phyloP scores from a whole-genome alignment of 2,329 filamentous ascomycete species.

The Neofusicoccum umdonicola region DNA sequence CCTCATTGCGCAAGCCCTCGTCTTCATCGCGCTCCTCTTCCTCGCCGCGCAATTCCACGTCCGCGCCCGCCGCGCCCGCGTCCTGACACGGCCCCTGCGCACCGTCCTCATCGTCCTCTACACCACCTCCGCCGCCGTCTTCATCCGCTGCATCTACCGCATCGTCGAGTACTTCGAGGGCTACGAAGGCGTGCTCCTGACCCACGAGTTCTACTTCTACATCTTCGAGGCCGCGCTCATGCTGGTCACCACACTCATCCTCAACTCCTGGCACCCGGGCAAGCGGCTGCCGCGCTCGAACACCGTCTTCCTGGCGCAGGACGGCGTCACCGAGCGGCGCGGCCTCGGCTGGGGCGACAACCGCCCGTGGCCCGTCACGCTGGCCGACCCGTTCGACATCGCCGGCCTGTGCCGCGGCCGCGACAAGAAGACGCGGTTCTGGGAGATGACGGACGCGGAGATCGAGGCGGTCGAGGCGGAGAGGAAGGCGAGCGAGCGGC shows the following conservation, averaged over 20 bases:
- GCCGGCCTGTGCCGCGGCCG: slow-evolving; percentile 31
- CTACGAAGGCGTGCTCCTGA: slow-evolving; percentile 36
- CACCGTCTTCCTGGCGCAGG: slow-evolving; percentile 50
- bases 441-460: slow-evolving; percentile 36
- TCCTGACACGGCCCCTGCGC: slow-evolving; percentile 46
- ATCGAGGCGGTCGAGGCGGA: slow-evolving; percentile 27
- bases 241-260: slow-evolving; percentile 49
- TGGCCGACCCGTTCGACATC: slow-evolving; percentile 38
- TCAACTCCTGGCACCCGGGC: slow-evolving; percentile 54
- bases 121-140: slow-evolving; percentile 47
- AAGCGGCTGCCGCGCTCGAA: slow-evolving; percentile 49
- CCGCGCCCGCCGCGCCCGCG: slow-evolving; percentile 37
- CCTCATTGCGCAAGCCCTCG: slow-evolving; percentile 50
- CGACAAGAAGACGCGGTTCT: slow-evolving; percentile 37
- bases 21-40: slow-evolving; percentile 50
- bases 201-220: slow-evolving; percentile 54
- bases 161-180: slow-evolving; percentile 50
- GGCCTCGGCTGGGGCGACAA: slow-evolving; percentile 52
- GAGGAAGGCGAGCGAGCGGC: slow-evolving; percentile 28
- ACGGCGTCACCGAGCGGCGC: slow-evolving; percentile 41
- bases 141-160: slow-evolving; percentile 52
- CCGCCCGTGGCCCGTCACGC: slow-evolving; percentile 43
- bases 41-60: slow-evolving; percentile 48
- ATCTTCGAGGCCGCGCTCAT: slow-evolving; percentile 55
- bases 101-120: slow-evolving; percentile 49